These are phyloP conservation scores for Zea luxurians DNA, from an alignment of 176 grass and related monocot genomes.

Conservation along the genomic window DNA sequence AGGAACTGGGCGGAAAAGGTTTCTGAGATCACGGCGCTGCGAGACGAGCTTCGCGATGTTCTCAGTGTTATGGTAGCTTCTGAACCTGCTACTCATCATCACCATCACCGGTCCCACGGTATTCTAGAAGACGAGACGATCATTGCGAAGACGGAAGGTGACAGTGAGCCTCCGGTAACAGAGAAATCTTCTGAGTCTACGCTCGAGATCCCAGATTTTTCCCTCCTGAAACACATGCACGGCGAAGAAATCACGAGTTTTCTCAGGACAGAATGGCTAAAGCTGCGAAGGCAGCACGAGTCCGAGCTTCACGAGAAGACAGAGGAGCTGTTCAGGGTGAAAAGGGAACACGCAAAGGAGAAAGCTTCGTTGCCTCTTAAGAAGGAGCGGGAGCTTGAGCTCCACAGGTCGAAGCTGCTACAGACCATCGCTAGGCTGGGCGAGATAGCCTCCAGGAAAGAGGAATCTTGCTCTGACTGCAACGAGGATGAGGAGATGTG, in stretches of 20 bases:
- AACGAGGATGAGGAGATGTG: conserved; percentile 34
- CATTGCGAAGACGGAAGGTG: conserved; percentile 43
- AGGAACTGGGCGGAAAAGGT: conserved; percentile 33
- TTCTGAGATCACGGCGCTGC: conserved; percentile 40
- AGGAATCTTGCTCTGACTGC: conserved; percentile 25
- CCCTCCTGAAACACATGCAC: conserved; percentile 68
- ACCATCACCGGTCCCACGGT: conserved; percentile 14
- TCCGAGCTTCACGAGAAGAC: conserved; percentile 61
- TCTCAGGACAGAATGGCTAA: conserved; percentile 65
- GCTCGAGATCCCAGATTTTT: conserved; percentile 52
- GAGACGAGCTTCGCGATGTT: conserved; percentile 47
- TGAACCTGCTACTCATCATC: conserved; percentile 27
- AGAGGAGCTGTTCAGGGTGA: conserved; percentile 83
- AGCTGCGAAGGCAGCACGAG: conserved; percentile 61
- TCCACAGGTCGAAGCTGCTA: conserved; percentile 48
- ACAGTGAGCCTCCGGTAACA: conserved; percentile 27
- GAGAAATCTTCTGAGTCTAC: conserved; percentile 28
- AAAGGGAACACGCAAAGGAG: conserved; percentile 66
- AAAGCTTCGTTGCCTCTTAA: conserved; percentile 48
- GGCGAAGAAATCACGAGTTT: conserved; percentile 48
- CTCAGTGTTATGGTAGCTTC: conserved; percentile 34
- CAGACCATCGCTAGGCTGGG: conserved; percentile 62
- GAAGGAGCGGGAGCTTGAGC: conserved; percentile 76
- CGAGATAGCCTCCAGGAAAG: conserved; percentile 47
- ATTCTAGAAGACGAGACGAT: conserved; percentile 41